These are phyloP conservation scores for Fusarium cicatricum DNA, from an alignment of 2,329 filamentous ascomycete species.

Conservation along the genomic window DNA sequence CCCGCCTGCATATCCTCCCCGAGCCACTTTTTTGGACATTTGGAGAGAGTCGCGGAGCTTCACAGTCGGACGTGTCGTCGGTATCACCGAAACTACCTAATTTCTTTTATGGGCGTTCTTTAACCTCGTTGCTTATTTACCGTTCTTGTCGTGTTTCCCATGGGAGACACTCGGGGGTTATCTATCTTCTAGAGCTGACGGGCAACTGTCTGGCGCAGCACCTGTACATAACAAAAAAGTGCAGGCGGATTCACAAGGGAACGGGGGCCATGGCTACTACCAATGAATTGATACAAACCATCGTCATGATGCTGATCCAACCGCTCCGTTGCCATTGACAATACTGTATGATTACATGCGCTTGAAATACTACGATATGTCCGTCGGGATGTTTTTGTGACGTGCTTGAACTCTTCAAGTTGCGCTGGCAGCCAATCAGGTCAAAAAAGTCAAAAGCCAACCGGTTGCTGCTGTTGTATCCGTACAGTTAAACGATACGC, in stretches of 20 bases:
- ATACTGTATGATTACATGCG: neutral
- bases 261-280: slow-evolving; percentile 15
- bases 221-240: slow-evolving; percentile 36
- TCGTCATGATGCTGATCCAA: neutral
- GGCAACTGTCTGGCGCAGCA: slow-evolving; percentile 26
- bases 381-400: slow-evolving; percentile 7
- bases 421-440: neutral
- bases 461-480: no score
- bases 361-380: neutral
- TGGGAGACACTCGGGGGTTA: slow-evolving; percentile 10
- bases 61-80: slow-evolving; percentile 30
- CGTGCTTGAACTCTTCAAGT: slow-evolving; percentile 2
- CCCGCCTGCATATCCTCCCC: slow-evolving; percentile 12
- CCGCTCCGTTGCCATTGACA: neutral
- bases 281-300: slow-evolving; percentile 27
- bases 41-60: slow-evolving; percentile 16
- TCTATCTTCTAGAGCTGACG: slow-evolving; percentile 36
- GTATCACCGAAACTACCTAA: slow-evolving; percentile 36
- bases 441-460: no score
- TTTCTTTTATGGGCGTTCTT: slow-evolving; percentile 31
- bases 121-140: slow-evolving; percentile 8
- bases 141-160: slow-evolving; percentile 17
- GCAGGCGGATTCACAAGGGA: slow-evolving; percentile 25
- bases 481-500: no score
- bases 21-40: slow-evolving; percentile 2